Evolutionary conservation across 768 basidiomycete genomes (phyloP).

Genomic region (Suillus paluster): DNA sequence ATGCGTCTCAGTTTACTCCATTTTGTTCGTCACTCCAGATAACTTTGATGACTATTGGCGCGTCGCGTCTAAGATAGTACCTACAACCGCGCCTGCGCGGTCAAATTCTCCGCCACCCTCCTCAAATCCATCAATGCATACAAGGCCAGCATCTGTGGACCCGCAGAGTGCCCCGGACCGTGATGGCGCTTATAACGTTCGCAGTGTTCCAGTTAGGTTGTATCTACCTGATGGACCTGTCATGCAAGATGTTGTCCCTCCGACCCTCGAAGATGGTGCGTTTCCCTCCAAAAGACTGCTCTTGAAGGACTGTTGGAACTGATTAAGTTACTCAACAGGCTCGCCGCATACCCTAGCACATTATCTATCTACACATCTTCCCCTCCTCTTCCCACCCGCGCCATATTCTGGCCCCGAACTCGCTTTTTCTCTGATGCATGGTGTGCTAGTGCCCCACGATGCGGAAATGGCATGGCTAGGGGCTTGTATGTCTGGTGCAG

Average conservation of each 20-base stretch:
- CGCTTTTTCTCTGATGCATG: conserved; percentile 84
- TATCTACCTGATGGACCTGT: conserved; percentile 92
- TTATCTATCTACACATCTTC: conserved; percentile 73
- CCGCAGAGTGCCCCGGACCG: conserved; percentile 57
- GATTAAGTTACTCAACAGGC: conserved; percentile 47
- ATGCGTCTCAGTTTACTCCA: background rate
- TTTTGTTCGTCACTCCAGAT: conserved; percentile 51
- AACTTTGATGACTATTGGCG: conserved; percentile 97
- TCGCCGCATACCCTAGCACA: conserved; percentile 69
- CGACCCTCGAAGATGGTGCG: conserved; percentile 77
- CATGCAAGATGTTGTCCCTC: conserved; percentile 87
- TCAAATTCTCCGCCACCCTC: conserved; percentile 60
- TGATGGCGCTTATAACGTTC: conserved; percentile 86
- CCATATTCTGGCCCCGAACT: conserved; percentile 51
- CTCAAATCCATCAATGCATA: conserved; percentile 60
- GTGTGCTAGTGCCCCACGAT: conserved; percentile 80
- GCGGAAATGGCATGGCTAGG: conserved; percentile 96
- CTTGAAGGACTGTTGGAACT: background rate
- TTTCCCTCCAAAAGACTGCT: conserved; percentile 16
- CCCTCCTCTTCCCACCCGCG: conserved; percentile 73
- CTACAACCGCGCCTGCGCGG: conserved; percentile 69
- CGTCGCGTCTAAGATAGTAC: conserved; percentile 91
- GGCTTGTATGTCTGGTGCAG: conserved; percentile 87
- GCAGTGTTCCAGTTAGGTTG: conserved; percentile 87
- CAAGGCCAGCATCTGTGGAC: conserved; percentile 68